Evolutionary conservation across 2,329 filamentous ascomycete species (phyloP).

Genomic region (Microsporum ferrugineum): DNA sequence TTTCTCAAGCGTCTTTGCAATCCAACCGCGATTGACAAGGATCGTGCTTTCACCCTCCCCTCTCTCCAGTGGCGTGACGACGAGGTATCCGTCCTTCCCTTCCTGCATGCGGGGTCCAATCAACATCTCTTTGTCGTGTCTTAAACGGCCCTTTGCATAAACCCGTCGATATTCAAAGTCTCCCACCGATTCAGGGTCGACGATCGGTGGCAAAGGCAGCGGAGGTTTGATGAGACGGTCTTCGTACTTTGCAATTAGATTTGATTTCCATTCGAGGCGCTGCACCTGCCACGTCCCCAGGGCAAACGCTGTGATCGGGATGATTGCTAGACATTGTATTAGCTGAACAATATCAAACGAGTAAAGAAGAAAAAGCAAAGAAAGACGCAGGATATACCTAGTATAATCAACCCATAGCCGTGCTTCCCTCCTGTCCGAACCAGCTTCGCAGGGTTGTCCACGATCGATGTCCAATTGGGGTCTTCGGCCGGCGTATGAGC

Average conservation of each 20-base stretch:
- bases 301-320: constrained; percentile 79
- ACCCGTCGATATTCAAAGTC: constrained; percentile 92
- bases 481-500: constrained; percentile 51
- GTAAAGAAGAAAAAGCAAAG: not conserved
- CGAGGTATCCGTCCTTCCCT: constrained; percentile 79
- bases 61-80: constrained; percentile 81
- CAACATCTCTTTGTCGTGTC: constrained; percentile 93
- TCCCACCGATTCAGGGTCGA: constrained; percentile 68
- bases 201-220: constrained; percentile 67
- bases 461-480: constrained; percentile 68
- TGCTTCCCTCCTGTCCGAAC: constrained; percentile 65
- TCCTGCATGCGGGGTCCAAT: constrained; percentile 83
- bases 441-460: constrained; percentile 73
- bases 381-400: constrained; percentile 41
- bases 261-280: constrained; percentile 85
- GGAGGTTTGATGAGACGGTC: constrained; percentile 79
- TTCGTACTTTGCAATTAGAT: constrained; percentile 81
- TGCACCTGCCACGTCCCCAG: constrained; percentile 94
- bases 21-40: constrained; percentile 85
- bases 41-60: constrained; percentile 53
- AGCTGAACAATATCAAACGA: constrained; percentile 12
- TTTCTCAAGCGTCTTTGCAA: constrained; percentile 59
- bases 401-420: constrained; percentile 66
- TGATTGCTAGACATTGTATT: constrained; percentile 46
- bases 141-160: constrained; percentile 57